Base-by-base conservation (phyloP, 2,329 filamentous ascomycete species). In the Nigrospora osmanthi region DNA sequence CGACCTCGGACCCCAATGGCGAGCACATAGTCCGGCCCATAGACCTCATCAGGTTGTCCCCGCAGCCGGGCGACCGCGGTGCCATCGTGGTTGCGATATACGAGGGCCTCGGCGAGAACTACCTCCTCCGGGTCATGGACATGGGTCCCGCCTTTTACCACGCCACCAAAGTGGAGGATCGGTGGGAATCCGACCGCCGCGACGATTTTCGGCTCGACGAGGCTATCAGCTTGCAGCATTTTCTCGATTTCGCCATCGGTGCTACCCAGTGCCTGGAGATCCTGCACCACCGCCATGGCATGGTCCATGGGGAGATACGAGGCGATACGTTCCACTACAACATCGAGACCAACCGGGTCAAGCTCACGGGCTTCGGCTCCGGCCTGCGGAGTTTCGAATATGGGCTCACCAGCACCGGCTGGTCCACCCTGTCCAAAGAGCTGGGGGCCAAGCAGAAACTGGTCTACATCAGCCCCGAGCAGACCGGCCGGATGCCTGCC, bases 261-360 rank as follows among this genome's bases (percentile, higher is more conserved):
- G 87, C 90, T 2, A 80, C 86, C 6, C 81, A 94, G 62, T 94
- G 88, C 58, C 67, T 95, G 40, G 90, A 96, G 63, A 81, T 94
- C 39, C 69, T 97, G n/a, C 91, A 97, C 57, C 89, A 96, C 64
- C 83, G 86, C 10, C 80, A 91, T 47, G 84, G 87, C 48, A 81
- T 89, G 46, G 84, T 95, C 2, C 91, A 96, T 56, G 91, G 91
- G 38, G 91, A 97, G 65, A 83, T 97, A 42, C 79, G 91, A 28
- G 87, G 83, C 6, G 91, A 97, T 64, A 86, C 89, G 1, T 96
- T 96, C 58, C 89, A 96, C 60, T 95, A 87, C 69, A 86, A 87
- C 54, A 60, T 70, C 13, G 79, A 89, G 38, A 79, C 78, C 1
- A 80, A 81, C 45, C 70, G 73, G 45, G 89, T 96, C 51, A 88